Evolutionary conservation across 1,284 basidiomycete genomes (phyloP).

Genomic region (Irpex rosettiformis): DNA sequence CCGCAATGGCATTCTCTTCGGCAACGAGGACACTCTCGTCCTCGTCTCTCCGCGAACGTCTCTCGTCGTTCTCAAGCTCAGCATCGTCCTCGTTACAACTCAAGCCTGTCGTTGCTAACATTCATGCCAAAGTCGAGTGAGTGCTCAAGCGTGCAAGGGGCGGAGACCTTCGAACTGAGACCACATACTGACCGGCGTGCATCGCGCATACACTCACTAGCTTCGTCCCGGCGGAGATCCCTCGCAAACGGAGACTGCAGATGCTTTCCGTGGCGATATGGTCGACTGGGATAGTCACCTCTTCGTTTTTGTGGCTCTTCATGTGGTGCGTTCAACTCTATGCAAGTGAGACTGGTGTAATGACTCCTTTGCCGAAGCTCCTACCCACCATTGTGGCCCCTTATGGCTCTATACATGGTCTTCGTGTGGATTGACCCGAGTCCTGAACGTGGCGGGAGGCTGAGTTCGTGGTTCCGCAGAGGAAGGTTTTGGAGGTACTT

Average conservation of each 20-base stretch:
- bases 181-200: neutral
- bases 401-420: conserved; percentile 76
- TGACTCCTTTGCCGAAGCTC: conserved; percentile 52
- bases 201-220: conserved; percentile 31
- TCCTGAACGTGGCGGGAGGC: conserved; percentile 76
- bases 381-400: conserved; percentile 85
- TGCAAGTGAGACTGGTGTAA: neutral
- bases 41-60: conserved; percentile 46
- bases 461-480: conserved; percentile 76
- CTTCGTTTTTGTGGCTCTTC: conserved; percentile 69
- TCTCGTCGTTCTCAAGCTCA: conserved; percentile 55
- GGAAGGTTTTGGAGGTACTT: conserved; percentile 80
- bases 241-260: conserved; percentile 79
- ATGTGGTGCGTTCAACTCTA: conserved; percentile 58
- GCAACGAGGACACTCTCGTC: conserved; percentile 32
- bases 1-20: conserved; percentile 22
- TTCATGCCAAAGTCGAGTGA: conserved; percentile 69
- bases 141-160: no score
- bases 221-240: conserved; percentile 72
- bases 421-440: conserved; percentile 84
- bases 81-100: conserved; percentile 52
- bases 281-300: conserved; percentile 78
- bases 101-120: conserved; percentile 49
- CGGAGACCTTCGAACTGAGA: neutral
- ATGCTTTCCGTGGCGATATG: conserved; percentile 85